Conservation (phyloP, 2,329 filamentous ascomycete species). For the Dothistroma pini region DNA sequence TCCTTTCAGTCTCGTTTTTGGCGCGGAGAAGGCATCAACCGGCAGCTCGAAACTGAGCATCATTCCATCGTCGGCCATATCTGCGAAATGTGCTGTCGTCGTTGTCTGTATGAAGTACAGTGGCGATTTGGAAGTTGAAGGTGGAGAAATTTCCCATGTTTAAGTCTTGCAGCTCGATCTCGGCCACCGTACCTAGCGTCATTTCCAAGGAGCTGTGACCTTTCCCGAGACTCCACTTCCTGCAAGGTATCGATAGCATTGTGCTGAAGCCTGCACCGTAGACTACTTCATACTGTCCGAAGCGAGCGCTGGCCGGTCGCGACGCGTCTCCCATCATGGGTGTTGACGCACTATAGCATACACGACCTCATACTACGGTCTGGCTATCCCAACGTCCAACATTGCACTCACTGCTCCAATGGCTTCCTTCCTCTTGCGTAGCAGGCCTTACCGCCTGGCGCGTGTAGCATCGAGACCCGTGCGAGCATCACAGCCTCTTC, state of each 20-base stretch:
- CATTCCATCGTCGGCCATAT: constrained; percentile 93
- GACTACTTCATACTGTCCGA: constrained; percentile 11
- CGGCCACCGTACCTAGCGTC: constrained; percentile 1
- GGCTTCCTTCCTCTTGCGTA: background rate
- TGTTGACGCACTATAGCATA: background rate
- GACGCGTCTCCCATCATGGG: background rate
- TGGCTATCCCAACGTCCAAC: no score
- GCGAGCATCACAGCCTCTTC: background rate
- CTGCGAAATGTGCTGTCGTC: background rate
- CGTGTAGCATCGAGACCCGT: background rate
- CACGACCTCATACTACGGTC: background rate
- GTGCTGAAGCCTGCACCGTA: constrained; percentile 11
- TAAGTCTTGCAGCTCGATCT: background rate
- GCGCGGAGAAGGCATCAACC: constrained; percentile 61
- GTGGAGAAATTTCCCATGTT: constrained; percentile 2
- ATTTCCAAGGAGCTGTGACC: background rate
- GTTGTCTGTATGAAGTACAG: background rate
- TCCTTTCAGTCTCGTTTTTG: constrained; percentile 68
- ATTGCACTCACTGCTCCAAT: background rate
- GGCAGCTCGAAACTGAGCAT: constrained; percentile 82
- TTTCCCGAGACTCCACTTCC: background rate
- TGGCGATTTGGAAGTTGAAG: background rate
- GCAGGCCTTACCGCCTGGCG: constrained; percentile 1
- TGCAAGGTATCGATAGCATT: background rate
- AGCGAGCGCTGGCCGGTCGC: background rate